These are phyloP conservation scores for Aeminium ludgeri DNA, from an alignment of 495 filamentous ascomycete species.

Conservation along the genomic window DNA sequence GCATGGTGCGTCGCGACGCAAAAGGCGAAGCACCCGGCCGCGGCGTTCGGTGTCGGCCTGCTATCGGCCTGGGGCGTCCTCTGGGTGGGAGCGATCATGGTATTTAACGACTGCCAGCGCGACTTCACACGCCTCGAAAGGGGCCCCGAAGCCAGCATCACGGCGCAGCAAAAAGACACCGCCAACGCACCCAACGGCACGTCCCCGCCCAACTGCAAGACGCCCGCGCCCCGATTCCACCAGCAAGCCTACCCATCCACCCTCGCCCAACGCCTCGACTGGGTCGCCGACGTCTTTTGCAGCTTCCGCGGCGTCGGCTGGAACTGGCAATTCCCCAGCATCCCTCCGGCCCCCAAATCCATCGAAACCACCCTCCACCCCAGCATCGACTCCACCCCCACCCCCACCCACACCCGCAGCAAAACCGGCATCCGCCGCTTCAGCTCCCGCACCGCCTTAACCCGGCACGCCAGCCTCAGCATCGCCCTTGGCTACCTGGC, in stretches of 20 bases:
- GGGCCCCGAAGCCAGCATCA: background rate
- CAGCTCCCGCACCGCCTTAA: background rate
- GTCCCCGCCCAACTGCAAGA: background rate
- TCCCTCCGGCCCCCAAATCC: constrained; percentile 40
- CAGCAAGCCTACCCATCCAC: constrained; percentile 59
- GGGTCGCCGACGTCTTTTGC: constrained; percentile 49
- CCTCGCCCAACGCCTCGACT: constrained; percentile 48
- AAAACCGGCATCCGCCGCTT: constrained; percentile 9
- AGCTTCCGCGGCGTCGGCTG: constrained; percentile 63
- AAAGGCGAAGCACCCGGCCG: constrained; percentile 38
- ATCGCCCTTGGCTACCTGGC: constrained; percentile 41
- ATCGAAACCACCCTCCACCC: constrained; percentile 20
- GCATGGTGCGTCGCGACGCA: constrained; percentile 17
- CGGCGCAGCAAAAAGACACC: too few species aligned
- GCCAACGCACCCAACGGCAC: background rate
- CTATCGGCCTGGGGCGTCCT: constrained; percentile 47
- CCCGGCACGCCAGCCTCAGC: constrained; percentile 5
- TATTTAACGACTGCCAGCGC: constrained; percentile 47
- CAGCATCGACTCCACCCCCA: too few species aligned
- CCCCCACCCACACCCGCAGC: background rate
- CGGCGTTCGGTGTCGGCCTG: constrained; percentile 53
- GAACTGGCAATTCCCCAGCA: constrained; percentile 48
- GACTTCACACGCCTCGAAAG: constrained; percentile 51
- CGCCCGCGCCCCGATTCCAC: constrained; percentile 18
- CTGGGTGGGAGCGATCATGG: constrained; percentile 43